These are phyloP conservation scores for Colletotrichum abscissum DNA, from an alignment of 2,329 filamentous ascomycete genomes.

Conservation along the genomic window DNA sequence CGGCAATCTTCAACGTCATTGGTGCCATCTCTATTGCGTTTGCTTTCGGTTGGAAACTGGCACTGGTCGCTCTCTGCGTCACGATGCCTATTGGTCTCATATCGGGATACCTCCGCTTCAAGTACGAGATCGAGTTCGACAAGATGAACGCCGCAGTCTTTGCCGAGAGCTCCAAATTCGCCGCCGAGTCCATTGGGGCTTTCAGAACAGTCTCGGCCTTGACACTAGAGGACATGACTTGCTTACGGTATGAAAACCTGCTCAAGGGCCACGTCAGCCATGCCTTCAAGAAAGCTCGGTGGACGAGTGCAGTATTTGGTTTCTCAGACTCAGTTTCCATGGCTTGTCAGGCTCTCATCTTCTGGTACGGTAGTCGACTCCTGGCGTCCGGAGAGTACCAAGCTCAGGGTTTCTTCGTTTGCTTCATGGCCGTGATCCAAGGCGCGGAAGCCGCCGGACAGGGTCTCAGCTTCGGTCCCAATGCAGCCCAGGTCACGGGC, in stretches of 20 bases:
- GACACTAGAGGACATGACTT: conserved; percentile 75
- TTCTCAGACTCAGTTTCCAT: conserved; percentile 76
- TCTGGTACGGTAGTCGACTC: conserved; percentile 75
- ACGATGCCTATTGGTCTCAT: conserved; percentile 62
- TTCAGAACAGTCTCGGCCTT: conserved; percentile 79
- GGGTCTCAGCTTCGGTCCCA: conserved; percentile 75
- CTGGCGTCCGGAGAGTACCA: conserved; percentile 62
- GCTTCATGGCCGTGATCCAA: conserved; percentile 75
- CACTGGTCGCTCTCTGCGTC: conserved; percentile 73
- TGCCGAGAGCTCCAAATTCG: conserved; percentile 78
- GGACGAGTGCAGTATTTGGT: conserved; percentile 73
- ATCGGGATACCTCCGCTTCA: conserved; percentile 63
- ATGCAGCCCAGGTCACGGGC: conserved; percentile 68
- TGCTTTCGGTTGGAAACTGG: conserved; percentile 81
- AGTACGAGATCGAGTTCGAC: conserved; percentile 74
- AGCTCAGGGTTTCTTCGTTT: conserved; percentile 62
- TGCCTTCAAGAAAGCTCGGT: conserved; percentile 71
- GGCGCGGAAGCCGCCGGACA: conserved; percentile 75
- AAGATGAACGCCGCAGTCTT: conserved; percentile 76
- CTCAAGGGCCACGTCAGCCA: conserved; percentile 67
- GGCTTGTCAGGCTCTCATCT: conserved; percentile 71
- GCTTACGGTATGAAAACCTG: conserved; percentile 68
- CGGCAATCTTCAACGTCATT: conserved; percentile 73
- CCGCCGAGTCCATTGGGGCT: conserved; percentile 78
- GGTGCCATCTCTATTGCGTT: conserved; percentile 76